phyloP scores from a whole-genome alignment of 106 monocot species.

The Allium sativum region DNA sequence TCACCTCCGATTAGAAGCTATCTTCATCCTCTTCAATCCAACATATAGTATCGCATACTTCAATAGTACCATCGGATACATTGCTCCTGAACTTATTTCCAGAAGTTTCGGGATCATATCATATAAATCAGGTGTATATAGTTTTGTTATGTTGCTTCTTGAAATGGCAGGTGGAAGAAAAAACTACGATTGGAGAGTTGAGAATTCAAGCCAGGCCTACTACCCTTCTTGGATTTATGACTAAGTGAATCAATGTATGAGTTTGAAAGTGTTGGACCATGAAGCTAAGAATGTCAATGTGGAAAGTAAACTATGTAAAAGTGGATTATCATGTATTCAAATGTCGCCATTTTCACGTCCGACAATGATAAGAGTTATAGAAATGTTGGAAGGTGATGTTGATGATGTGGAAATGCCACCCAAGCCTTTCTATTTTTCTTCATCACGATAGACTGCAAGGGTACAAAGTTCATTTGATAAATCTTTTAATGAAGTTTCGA shows the following conservation, averaged over 20 bases:
- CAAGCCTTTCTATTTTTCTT: slow-evolving; percentile 7
- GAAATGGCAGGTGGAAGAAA: slow-evolving; percentile 12
- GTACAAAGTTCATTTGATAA: too few species aligned
- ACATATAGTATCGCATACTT: too few species aligned
- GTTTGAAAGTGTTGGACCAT: not conserved
- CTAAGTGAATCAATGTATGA: not conserved
- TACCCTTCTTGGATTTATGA: slow-evolving; percentile 11
- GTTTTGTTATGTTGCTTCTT: slow-evolving; percentile 14
- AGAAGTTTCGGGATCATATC: slow-evolving; percentile 1
- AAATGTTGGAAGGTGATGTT: slow-evolving; percentile 10
- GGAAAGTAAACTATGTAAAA: slow-evolving; percentile 1
- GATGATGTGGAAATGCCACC: not conserved
- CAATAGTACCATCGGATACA: slow-evolving; percentile 17
- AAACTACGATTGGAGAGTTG: not conserved
- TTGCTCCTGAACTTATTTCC: slow-evolving; percentile 32
- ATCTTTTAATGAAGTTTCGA: too few species aligned
- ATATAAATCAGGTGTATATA: slow-evolving; percentile 9
- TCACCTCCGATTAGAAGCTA: too few species aligned
- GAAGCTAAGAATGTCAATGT: not conserved
- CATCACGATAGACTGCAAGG: not conserved
- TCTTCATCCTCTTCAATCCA: too few species aligned
- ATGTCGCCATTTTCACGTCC: not conserved
- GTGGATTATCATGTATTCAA: slow-evolving; percentile 13
- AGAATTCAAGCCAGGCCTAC: slow-evolving; percentile 1
- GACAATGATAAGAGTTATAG: not conserved